Base-by-base conservation (phyloP, 345 rosid species). In the Punica granatum region DNA sequence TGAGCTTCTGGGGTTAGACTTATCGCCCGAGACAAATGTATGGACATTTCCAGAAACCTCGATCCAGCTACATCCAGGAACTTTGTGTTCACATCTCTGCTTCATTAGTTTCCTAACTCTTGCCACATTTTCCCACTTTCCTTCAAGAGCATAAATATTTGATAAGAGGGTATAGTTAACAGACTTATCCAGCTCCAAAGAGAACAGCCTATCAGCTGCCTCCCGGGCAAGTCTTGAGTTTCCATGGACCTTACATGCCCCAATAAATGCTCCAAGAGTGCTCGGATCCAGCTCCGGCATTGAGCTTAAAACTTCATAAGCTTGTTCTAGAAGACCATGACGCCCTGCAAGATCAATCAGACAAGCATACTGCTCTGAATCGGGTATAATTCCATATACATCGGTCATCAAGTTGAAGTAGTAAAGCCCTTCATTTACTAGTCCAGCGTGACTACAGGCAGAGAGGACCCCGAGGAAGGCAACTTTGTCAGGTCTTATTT, bases 361-460 rank as follows among this genome's bases (percentile, higher is more conserved):
- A 72, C 89, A 87, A 19, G 83, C 75, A 48, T 81, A 87, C 73
- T 89, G 97, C 75, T 82, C 88, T 68, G 75, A 68, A 66, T 82
- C 84, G 10, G 89, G 89, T 56, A 58, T 13, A 62, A 87, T 73
- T 48, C 33, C 78, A 74, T 81, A 89, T 33, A 59, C 66, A 12
- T 44, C 69, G 36, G 54, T 75, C 96, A 92, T 89, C 68, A 67
- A 71, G 67, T 74, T 81, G 56, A 89, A 86, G 79, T 71, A 89
- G 72, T 60, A 72, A 62, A 88, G 65, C 73, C 94, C 96, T 67
- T 83, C 86, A 65, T 67, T 73, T 42, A 92, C 80, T 67, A 85
- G 68, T 23, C 94, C 92, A 6, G 86, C 85, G 65, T 88, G 90
- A 77, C 80, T 79, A 73, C 94, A 89, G 43, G 89, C 85, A 73